Percentiles rank a stretch among this genome's conserved stretches.
Evolutionary conservation across 345 rosid species (phyloP).

Genomic region (Corchorus capsularis): DNA sequence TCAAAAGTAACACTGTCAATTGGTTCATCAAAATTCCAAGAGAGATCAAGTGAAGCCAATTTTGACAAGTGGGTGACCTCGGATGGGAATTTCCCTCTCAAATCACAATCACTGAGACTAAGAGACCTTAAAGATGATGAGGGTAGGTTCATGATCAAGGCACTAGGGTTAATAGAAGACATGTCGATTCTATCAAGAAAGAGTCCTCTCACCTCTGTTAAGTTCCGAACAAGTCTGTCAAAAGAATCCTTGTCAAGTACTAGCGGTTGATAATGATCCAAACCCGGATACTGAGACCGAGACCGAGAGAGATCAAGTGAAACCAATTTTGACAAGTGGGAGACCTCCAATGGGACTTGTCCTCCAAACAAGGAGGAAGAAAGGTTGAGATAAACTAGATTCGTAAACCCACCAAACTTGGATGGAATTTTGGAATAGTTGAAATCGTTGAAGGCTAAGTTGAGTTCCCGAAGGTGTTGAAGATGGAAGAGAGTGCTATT

Average conservation of each 20-base stretch:
- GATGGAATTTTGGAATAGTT: not conserved
- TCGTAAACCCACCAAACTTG: not conserved
- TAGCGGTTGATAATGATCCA: not conserved
- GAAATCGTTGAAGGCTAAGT: conserved; percentile 37
- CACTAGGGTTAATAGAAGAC: not conserved
- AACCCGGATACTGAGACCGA: no score
- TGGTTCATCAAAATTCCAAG: not conserved
- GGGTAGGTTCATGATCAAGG: no score
- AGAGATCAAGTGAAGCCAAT: conserved; percentile 26
- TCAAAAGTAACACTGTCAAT: no score
- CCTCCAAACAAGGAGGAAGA: conserved; percentile 6
- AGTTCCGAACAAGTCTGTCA: conserved; percentile 10
- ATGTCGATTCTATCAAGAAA: not conserved
- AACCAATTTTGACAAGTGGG: conserved; percentile 14
- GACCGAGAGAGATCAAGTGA: conserved; percentile 24
- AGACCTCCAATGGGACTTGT: conserved; percentile 7
- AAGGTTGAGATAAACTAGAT: conserved; percentile 22
- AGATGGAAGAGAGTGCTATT: conserved; percentile 32
- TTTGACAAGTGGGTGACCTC: conserved; percentile 16
- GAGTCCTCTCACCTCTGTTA: conserved; percentile 6
- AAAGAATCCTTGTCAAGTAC: not conserved
- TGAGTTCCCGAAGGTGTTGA: conserved; percentile 22
- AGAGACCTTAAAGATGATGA: no score
- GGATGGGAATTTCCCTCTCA: no score
- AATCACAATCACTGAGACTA: no score